A percentile compares a stretch with the other conserved stretches of the same genome.
phyloP scores from a whole-genome alignment of 306 rosid genomes.

The Oxytropis ochrocephala region DNA sequence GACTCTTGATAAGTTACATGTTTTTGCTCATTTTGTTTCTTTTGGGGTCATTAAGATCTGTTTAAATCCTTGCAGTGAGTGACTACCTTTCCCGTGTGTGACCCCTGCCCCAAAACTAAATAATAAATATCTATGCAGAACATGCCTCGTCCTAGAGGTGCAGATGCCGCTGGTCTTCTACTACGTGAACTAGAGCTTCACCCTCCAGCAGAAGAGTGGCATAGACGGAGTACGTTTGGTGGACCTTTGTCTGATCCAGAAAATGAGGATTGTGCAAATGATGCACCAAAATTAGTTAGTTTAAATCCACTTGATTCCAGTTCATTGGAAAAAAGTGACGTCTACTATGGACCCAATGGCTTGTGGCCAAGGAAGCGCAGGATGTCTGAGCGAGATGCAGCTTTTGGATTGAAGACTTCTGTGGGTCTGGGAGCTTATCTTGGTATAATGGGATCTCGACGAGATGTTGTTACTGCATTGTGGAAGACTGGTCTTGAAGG shows the following conservation, averaged over 20 bases:
- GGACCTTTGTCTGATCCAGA: constrained; percentile 81
- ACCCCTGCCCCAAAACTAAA: neutral
- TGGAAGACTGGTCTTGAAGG: constrained; percentile 99
- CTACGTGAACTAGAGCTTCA: constrained; percentile 92
- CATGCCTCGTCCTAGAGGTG: constrained; percentile 96
- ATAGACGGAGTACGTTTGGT: constrained; percentile 75
- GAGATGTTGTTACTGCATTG: constrained; percentile 84
- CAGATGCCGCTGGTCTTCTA: constrained; percentile 90
- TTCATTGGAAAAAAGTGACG: constrained; percentile 54
- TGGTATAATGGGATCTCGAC: constrained; percentile 98
- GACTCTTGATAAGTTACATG: neutral
- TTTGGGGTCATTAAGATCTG: constrained; percentile 5
- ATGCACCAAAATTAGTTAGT: constrained; percentile 49
- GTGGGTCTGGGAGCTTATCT: constrained; percentile 86
- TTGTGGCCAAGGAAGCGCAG: constrained; percentile 95
- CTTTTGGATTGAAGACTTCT: constrained; percentile 90
- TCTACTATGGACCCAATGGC: constrained; percentile 51
- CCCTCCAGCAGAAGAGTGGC: constrained; percentile 99
- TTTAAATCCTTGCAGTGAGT: neutral
- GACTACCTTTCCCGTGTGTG: neutral
- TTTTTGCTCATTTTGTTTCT: constrained; percentile 1
- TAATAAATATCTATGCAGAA: constrained; percentile 37
- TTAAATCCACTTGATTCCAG: constrained; percentile 56
- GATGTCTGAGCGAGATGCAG: constrained; percentile 96
- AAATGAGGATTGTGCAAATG: constrained; percentile 52